Evolutionary conservation across 371 early-diverging fungal species (phyloP), one percentile per base, ranked within the genome.

Genomic region (Lichtheimia ornata): DNA sequence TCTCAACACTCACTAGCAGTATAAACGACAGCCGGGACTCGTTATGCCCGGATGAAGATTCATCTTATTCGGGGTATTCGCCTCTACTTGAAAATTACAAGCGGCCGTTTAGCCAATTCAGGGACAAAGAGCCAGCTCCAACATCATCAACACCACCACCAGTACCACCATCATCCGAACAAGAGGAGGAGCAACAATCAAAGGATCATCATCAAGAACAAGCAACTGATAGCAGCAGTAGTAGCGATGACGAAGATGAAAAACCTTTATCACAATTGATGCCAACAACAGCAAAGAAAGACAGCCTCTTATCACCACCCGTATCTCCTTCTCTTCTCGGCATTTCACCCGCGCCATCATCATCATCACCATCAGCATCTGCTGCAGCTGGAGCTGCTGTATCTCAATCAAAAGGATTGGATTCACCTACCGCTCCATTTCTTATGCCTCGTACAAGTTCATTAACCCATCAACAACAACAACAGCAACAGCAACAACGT

Each of bases 1-100:
- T 35, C 5, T 35, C 35, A 35, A 35, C 35, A 2, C 5, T 35
- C 1, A 9, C 35, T 11, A 35, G 35, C 35, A 35, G 2, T 35
- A 35, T 35, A 6, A 35, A 35, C 35, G 35, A 35, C 9, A 54
- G 54, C 22, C 54, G 54, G 40, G 54, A 54, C 42, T 56, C 57
- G 5, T 27, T 56, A 17, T 56, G 59, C 41, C 25, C 51, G 5
- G 52, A 56, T 50, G 59, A 59, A 25, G 65, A 59, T 22, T 59
- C 59, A 49, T 54, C 58, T 44, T 61, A 45, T 44, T 27, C 55
- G 40, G 65, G 65, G 13, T 64, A 64, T 55, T 64, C 65, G n/a
- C 65, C 65, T 13, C 17, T 64, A 17, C 58, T 64, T 24, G 65
- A 64, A 51, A 59, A 51, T 42, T 64, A 64, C 50, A 35, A 35